Evolutionary conservation across 2,329 filamentous ascomycete genomes (phyloP), one percentile per base, ranked within the genome.

Genomic region (Aureobasidium sp.): DNA sequence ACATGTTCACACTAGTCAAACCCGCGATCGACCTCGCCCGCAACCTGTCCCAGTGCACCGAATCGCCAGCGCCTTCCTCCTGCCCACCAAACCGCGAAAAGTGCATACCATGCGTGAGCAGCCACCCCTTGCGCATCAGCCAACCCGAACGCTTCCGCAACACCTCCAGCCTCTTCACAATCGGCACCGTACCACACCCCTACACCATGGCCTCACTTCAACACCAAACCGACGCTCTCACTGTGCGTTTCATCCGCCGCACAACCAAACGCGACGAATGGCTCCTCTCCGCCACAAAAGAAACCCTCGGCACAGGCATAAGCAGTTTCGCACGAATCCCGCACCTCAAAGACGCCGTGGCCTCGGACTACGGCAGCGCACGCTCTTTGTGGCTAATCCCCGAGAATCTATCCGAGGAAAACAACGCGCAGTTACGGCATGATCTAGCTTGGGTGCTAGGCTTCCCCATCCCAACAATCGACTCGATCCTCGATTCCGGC

Each of bases 131-230:
- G 70, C 79, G 79, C 48, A 78, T 95, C 59, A 74, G 76, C n/a
- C 85, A 83, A 0, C 80, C 83, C 2, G 70, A 79, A 3, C 71
- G 77, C 16, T 93, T 88, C 68, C 78, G 78, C 53, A 95, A 96
- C 68, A 78, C 77, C 4, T 83, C 84, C 12, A 76, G 75, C 1
- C 66, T 85, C 14, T 97, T 90, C 72, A 89, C 86, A 2, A 87
- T 98, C 58, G 90, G 86, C 55, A 87, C 84, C 0, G 85, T 97
- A 11, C 91, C 91, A 0, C 93, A 98, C 66, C 93, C 93, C 0
- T 95, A 90, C 73, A 96, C 90, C 1, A 76, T 89, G 37, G 79
- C 83, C 51, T 79, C 82, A 11, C 74, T 97, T 16, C 77, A 81
- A 55, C 77, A 81, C 58, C 77, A 64, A 2, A 62, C 59, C 27